Evolutionary conservation across 139 green algal species (phyloP).

Genomic region (Marvania coccoides): DNA sequence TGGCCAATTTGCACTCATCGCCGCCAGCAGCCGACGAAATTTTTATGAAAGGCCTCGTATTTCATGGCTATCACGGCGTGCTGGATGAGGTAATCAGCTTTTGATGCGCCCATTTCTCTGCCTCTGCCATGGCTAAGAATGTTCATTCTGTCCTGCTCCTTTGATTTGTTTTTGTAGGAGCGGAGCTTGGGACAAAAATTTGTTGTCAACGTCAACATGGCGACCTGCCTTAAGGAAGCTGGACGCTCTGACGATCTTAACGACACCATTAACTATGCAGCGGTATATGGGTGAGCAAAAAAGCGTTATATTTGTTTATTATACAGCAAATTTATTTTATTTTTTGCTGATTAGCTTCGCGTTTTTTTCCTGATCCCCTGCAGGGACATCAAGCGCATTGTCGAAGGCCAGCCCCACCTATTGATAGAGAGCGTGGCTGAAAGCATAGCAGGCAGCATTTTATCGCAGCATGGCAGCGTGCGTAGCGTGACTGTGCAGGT

Average conservation of each 20-base stretch:
- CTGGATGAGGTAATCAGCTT: slow-evolving; percentile 16
- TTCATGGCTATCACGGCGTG: slow-evolving; percentile 45
- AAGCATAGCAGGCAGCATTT: slow-evolving; percentile 24
- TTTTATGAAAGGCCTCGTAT: slow-evolving; percentile 29
- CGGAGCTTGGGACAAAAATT: slow-evolving; percentile 57
- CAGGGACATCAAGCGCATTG: slow-evolving; percentile 38
- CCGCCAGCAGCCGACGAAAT: slow-evolving; percentile 34
- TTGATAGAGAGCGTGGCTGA: slow-evolving; percentile 50
- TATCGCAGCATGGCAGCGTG: slow-evolving; percentile 23
- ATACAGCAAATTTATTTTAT: neutral
- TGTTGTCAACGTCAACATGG: slow-evolving; percentile 41
- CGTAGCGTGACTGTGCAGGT: slow-evolving; percentile 28
- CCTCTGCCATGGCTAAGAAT: neutral
- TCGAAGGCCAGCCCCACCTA: slow-evolving; percentile 40
- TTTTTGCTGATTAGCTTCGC: too few relatives aligned
- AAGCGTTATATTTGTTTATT: neutral
- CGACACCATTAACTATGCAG: slow-evolving; percentile 45
- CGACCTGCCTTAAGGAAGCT: slow-evolving; percentile 21
- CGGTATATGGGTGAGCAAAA: slow-evolving; percentile 32
- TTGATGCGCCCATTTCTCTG: neutral
- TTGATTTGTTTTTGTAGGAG: slow-evolving; percentile 32
- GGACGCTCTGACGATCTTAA: slow-evolving; percentile 37
- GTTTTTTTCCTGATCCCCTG: neutral
- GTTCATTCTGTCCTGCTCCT: neutral
- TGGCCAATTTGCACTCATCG: neutral